Evolutionary conservation across 331 rosid genomes (phyloP).

Genomic region (Rhamnella rubrinervis): DNA sequence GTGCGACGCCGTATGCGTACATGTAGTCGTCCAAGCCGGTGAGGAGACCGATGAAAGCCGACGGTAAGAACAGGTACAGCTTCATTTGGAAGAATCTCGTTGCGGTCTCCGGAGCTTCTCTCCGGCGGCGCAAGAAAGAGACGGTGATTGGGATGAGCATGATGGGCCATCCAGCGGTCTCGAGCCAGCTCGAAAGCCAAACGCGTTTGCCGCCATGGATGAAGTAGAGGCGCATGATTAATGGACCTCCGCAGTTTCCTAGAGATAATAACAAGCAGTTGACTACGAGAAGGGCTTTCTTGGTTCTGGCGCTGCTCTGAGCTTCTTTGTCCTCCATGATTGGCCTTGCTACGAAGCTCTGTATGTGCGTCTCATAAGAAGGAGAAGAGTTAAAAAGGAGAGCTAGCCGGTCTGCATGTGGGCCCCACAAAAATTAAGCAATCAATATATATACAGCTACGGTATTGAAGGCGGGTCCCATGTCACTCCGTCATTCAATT

Average conservation of each 20-base stretch:
- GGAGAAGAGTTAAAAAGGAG: no score
- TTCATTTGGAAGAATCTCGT: slow-evolving; percentile 36
- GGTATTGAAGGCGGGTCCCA: no score
- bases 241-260: slow-evolving; percentile 69
- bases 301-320: slow-evolving; percentile 6
- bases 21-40: slow-evolving; percentile 78
- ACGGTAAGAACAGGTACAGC: slow-evolving; percentile 37
- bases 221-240: slow-evolving; percentile 76
- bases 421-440: no score
- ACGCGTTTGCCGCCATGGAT: slow-evolving; percentile 74
- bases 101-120: neutral
- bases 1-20: slow-evolving; percentile 66
- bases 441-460: no score
- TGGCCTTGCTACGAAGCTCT: no score
- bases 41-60: slow-evolving; percentile 54
- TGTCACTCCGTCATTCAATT: no score
- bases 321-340: neutral
- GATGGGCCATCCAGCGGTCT: slow-evolving; percentile 68
- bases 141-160: slow-evolving; percentile 47
- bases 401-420: no score
- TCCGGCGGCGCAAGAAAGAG: slow-evolving; percentile 34
- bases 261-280: slow-evolving; percentile 43
- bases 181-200: slow-evolving; percentile 72
- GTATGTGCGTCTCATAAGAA: no score
- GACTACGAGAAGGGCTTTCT: slow-evolving; percentile 37